phyloP scores from a whole-genome alignment of 345 rosid species.

The Cochlearia excelsa region DNA sequence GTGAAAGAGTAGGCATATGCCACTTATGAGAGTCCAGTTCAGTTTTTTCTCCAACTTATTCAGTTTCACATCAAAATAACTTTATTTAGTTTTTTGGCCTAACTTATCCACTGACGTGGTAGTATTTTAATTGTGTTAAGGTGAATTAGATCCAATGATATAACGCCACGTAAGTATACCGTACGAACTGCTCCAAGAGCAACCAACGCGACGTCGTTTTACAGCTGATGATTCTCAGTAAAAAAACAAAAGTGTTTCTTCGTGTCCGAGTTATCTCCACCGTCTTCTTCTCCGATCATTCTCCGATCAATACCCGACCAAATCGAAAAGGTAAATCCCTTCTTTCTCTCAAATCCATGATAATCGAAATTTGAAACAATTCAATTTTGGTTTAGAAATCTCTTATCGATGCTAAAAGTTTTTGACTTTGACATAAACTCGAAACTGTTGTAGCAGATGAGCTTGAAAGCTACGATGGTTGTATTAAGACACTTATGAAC shows the following conservation, averaged over 20 bases:
- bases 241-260: neutral
- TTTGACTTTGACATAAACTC: neutral
- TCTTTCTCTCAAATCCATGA: slow-evolving; percentile 7
- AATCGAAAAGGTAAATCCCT: slow-evolving; percentile 22
- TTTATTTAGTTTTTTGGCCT: too few relatives aligned
- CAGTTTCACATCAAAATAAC: too few relatives aligned
- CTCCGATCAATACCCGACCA: neutral
- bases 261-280: neutral
- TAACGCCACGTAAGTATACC: neutral
- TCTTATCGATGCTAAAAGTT: slow-evolving; percentile 1
- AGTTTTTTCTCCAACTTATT: too few relatives aligned
- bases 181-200: neutral
- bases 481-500: too few relatives aligned
- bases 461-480: slow-evolving; percentile 2
- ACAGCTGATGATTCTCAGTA: too few relatives aligned
- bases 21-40: too few relatives aligned
- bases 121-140: neutral
- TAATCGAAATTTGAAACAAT: slow-evolving; percentile 10
- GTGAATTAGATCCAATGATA: neutral
- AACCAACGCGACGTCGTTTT: neutral
- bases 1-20: too few relatives aligned
- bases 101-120: neutral
- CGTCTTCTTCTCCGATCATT: neutral
- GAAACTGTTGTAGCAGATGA: slow-evolving; percentile 23
- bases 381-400: slow-evolving; percentile 9